Evolutionary conservation across 495 filamentous ascomycete genomes (phyloP), one percentile per base, ranked within the genome.

Genomic region (Lasiosphaeriaceae sp.): DNA sequence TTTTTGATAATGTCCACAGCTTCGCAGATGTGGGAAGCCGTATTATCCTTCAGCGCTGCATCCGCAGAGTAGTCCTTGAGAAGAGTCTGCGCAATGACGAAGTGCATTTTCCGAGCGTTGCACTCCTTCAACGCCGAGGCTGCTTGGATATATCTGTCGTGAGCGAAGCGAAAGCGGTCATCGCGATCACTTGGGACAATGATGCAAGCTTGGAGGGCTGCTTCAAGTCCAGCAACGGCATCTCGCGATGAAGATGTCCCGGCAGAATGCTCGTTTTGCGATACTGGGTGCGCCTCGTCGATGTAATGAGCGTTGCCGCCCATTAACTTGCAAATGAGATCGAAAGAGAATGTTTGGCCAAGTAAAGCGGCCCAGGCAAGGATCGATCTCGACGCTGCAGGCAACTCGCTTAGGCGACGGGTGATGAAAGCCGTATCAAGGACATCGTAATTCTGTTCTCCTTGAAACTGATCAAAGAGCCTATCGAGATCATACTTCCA

Each of bases 401-500:
- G 88, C 37, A 93, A 75, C 62, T 96, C 90, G 55, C 83, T 81
- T 19, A 96, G 74, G 23, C 90, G 82, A 61, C 83, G 84, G 3
- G 84, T 81, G 52, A 96, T 86, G 64, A 95, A 95, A 35, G 86
- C 87, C 31, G 84, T 87, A 49, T 89, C 87, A 16, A 93, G 78
- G n/a, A 86, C 85, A 52, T 89, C 82, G 39, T 89, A 89, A 65
- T 90, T 87, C 26, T 84, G 79, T 52, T 86, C 84, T 17, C 86
- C 83, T 57, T 88, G 83, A 55, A 96, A 94, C 56, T 92, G 85
- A 19, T 83, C 83, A 62, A 95, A 95, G 1, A 95, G 84, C 52
- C 81, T 80, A 67, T 96, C 89, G 11, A 96, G 70, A 63, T 93
- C 86, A 66, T 85, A 96, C n/a, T 84, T 79, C 92, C 92, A 96